Conservation (phyloP, 2,329 filamentous ascomycete species). For the Westerdykella sp. region DNA sequence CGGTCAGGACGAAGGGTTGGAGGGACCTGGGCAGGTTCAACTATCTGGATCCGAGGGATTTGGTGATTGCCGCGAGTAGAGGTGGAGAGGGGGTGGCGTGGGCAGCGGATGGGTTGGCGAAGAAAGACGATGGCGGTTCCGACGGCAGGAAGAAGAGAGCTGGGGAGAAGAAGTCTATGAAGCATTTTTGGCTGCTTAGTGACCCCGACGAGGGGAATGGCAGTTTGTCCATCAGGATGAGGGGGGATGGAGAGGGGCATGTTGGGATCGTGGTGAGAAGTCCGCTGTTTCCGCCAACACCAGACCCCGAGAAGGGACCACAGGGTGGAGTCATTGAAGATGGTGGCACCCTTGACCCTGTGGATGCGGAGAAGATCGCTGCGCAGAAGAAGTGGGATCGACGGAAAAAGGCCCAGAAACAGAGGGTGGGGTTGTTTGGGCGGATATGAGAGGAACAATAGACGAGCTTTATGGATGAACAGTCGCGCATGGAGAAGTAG, state of each 20-base stretch:
- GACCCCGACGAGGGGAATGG: constrained; percentile 24
- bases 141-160: not conserved
- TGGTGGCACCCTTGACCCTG: not conserved
- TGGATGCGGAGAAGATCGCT: constrained; percentile 1
- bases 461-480: no score
- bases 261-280: constrained; percentile 13
- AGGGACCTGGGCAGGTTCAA: constrained; percentile 18
- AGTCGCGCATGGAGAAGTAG: no score
- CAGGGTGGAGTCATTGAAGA: not conserved
- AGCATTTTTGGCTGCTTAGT: constrained; percentile 18
- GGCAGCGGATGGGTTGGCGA: constrained; percentile 14
- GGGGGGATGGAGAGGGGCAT: constrained; percentile 16
- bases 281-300: not conserved
- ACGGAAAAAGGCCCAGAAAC: constrained; percentile 1
- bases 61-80: constrained; percentile 21
- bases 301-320: not conserved
- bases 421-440: constrained; percentile 2
- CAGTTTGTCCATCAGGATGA: constrained; percentile 14
- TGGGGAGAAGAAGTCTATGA: constrained; percentile 7
- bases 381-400: not conserved
- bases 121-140: not conserved
- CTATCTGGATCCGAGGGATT: constrained; percentile 24
- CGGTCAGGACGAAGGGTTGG: constrained; percentile 21
- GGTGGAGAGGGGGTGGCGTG: constrained; percentile 16
- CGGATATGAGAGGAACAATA: not conserved